A percentile compares a stretch with the other conserved stretches of the same genome.
Conservation (phyloP, 768 basidiomycete species). For the Hygrocybe coccinea region DNA sequence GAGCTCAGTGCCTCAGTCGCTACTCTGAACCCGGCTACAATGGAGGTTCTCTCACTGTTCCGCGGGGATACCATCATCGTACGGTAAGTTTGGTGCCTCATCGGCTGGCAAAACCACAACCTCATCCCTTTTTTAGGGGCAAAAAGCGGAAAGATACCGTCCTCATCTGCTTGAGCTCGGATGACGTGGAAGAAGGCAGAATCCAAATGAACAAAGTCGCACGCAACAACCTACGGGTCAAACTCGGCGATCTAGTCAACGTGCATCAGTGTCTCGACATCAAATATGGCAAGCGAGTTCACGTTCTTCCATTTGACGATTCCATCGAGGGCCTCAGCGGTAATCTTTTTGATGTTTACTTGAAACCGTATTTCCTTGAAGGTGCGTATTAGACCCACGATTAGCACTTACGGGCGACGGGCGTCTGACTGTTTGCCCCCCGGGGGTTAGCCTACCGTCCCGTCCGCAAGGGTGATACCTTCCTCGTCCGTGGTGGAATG, state of each 20-base stretch:
- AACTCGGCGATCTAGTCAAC: slow-evolving; percentile 92
- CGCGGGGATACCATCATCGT: slow-evolving; percentile 95
- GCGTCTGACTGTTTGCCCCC: slow-evolving; percentile 11
- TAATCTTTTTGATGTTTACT: slow-evolving; percentile 97
- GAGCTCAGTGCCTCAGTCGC: slow-evolving; percentile 56
- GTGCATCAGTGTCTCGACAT: slow-evolving; percentile 96
- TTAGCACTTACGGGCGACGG: neutral
- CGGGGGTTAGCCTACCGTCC: slow-evolving; percentile 75
- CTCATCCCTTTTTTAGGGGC: slow-evolving; percentile 49
- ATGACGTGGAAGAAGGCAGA: slow-evolving; percentile 96
- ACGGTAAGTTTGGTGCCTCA: slow-evolving; percentile 47
- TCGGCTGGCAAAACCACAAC: neutral
- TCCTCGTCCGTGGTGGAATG: slow-evolving; percentile 98
- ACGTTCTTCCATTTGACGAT: slow-evolving; percentile 96
- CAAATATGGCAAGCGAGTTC: slow-evolving; percentile 98
- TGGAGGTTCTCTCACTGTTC: slow-evolving; percentile 92
- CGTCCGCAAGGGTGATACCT: slow-evolving; percentile 95
- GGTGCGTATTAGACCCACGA: slow-evolving; percentile 43
- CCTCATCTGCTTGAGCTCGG: slow-evolving; percentile 90
- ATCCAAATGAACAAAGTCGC: slow-evolving; percentile 99
- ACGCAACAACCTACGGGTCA: slow-evolving; percentile 97
- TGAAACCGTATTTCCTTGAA: slow-evolving; percentile 99
- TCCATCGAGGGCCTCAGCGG: slow-evolving; percentile 97
- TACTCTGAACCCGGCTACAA: slow-evolving; percentile 91
- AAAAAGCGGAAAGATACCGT: slow-evolving; percentile 98